Percentiles rank a stretch among this genome's conserved stretches.
Conservation (phyloP, 208 protist species). For the Trypanosoma vivax region DNA sequence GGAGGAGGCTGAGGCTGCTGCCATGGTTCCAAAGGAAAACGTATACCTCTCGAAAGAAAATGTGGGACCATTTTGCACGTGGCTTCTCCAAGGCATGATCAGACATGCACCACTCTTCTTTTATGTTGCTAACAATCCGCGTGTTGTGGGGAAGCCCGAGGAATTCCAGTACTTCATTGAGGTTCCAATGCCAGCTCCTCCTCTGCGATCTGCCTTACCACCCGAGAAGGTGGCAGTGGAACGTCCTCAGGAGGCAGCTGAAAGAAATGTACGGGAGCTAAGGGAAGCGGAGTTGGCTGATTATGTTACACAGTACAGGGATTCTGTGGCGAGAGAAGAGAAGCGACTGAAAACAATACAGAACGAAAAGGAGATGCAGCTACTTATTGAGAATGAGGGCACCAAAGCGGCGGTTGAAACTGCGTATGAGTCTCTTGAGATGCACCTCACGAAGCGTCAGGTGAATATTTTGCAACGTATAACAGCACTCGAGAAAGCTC, state of each 20-base stretch:
- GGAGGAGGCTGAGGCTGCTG: conserved; percentile 50
- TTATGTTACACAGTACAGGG: conserved; percentile 31
- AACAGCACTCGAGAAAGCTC: conserved; percentile 43
- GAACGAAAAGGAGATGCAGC: conserved; percentile 47
- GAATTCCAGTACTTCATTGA: conserved; percentile 29
- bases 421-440: conserved; percentile 60
- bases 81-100: conserved; percentile 46
- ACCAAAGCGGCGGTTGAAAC: conserved; percentile 45
- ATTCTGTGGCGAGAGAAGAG: conserved; percentile 30
- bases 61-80: conserved; percentile 31
- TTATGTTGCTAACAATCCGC: conserved; percentile 22
- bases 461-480: conserved; percentile 64
- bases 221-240: conserved; percentile 16
- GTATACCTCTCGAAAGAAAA: conserved; percentile 55
- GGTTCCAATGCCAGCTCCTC: conserved; percentile 31
- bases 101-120: conserved; percentile 52
- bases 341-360: conserved; percentile 26
- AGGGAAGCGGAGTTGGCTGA: conserved; percentile 39
- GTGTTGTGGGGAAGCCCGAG: conserved; percentile 2
- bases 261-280: conserved; percentile 26
- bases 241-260: conserved; percentile 7
- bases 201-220: conserved; percentile 16
- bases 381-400: conserved; percentile 61
- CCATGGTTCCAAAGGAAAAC: conserved; percentile 53
- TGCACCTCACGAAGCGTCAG: conserved; percentile 46